Percentiles rank a stretch among this genome's conserved stretches.
These are phyloP conservation scores for Penicillium polonicum DNA, from an alignment of 2,329 filamentous ascomycete genomes.

Conservation along the genomic window DNA sequence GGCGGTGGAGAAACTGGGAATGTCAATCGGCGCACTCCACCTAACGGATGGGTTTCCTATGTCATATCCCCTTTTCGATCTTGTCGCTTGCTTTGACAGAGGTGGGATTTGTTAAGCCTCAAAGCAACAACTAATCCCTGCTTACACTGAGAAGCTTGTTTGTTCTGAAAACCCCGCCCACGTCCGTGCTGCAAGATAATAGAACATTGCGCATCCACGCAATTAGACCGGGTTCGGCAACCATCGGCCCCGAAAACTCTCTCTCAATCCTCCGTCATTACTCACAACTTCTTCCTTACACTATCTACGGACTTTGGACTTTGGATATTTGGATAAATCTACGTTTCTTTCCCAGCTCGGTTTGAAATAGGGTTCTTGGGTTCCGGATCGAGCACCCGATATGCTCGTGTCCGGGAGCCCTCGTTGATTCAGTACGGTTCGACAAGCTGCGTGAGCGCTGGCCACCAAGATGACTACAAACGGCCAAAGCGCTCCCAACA, in stretches of 20 bases:
- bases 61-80: conserved; percentile 14
- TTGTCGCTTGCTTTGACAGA: conserved; percentile 11
- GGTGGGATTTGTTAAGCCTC: conserved; percentile 28
- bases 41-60: conserved; percentile 27
- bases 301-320: background rate
- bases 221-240: conserved; percentile 25
- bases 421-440: conserved; percentile 42
- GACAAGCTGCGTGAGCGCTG: conserved; percentile 39
- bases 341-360: conserved; percentile 7
- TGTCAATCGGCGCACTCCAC: conserved; percentile 23
- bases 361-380: conserved; percentile 28
- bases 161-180: conserved; percentile 26
- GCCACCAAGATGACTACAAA: conserved; percentile 48
- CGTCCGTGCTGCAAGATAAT: conserved; percentile 30
- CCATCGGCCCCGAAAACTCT: conserved; percentile 25
- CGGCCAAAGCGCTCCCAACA: conserved; percentile 39
- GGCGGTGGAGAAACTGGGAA: conserved; percentile 17
- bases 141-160: conserved; percentile 31
- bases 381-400: conserved; percentile 43
- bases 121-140: conserved; percentile 22
- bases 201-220: conserved; percentile 28
- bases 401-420: conserved; percentile 44
- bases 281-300: background rate
- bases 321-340: background rate
- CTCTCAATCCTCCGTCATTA: conserved; percentile 5